Evolutionary conservation across 2,329 filamentous ascomycete species (phyloP).

Genomic region (Phyllosticta capitalensis): DNA sequence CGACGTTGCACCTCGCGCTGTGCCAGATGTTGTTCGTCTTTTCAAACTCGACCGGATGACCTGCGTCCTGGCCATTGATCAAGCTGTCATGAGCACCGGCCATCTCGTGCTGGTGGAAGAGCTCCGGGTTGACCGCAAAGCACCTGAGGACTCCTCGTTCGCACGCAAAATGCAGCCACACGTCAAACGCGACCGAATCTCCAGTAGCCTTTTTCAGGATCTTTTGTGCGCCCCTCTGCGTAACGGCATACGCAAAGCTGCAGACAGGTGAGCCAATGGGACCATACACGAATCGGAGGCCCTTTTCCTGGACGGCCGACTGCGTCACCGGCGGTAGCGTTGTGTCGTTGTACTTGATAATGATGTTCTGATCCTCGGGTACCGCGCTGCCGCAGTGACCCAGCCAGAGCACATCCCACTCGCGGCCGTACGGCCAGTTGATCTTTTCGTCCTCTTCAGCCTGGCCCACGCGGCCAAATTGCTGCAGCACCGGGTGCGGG

Average conservation of each 20-base stretch:
- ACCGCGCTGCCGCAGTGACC: conserved; percentile 23
- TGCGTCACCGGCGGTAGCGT: conserved; percentile 2
- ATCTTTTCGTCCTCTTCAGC: neutral
- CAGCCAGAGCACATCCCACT: conserved; percentile 29
- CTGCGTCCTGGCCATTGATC: conserved; percentile 4
- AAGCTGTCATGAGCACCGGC: conserved; percentile 8
- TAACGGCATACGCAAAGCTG: conserved; percentile 11
- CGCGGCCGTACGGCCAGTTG: conserved; percentile 20
- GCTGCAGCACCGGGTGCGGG: neutral
- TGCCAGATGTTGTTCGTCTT: conserved; percentile 12
- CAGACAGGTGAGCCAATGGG: conserved; percentile 6
- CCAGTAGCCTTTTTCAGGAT: neutral
- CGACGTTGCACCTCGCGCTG: conserved; percentile 10
- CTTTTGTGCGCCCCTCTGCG: neutral
- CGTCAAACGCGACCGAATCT: neutral
- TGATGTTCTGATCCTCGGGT: neutral
- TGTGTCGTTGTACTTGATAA: conserved; percentile 8
- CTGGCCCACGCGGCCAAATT: neutral
- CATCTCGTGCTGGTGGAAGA: conserved; percentile 12
- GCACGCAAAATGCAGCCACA: conserved; percentile 12
- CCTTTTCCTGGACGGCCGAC: neutral
- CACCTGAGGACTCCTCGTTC: neutral
- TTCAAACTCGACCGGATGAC: neutral
- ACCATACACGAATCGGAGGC: neutral
- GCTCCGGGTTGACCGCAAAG: conserved; percentile 10